Base-by-base conservation (phyloP, 1,284 basidiomycete species). In the Austroboletus novae-zelandiae region DNA sequence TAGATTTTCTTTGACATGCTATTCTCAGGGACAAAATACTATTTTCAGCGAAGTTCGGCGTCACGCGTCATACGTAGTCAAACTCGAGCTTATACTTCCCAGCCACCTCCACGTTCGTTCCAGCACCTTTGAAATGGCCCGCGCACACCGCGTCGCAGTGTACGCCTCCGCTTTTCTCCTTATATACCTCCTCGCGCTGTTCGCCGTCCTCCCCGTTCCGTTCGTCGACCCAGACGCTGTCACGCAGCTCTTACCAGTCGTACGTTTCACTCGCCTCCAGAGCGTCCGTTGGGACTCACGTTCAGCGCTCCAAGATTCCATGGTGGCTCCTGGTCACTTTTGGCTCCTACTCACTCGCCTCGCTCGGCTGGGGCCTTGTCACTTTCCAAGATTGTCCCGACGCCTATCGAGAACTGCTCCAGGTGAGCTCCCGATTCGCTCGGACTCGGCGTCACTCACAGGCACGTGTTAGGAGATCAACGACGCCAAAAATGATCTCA, bases 361-460 rank as follows among this genome's bases (percentile, higher is more conserved):
- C 82, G 2, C 76, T 91, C 31, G 88, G 88, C 10, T 80, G 81
- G 76, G 20, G 86, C 2, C 62, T 91, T 37, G 76, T 83, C 51
- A 83, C 81, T 8, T 86, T 90, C 61, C 72, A 80, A 61, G 87
- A 90, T 57, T 87, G 84, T 60, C 84, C 85, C 35, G 86, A 89
- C 55, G 87, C 88, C 17, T 86, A 89, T 59, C 20, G 79, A 25
- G 83, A 84, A 60, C 68, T 89, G 34, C 71, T 90, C 54, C 61
- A 65, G 62, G 87, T 84, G 64, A 67, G 79, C 8, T 20, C 32
- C 32, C 15, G 15, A 14, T 14, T 9, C 15, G 32, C 32, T 34
- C 32, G 11, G 13, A 14, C 15, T 34, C 8, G 32, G 7, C 32
- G 10, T n/a, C 13, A 8, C 32, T 13, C 32, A 27, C 8, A 7